These are phyloP conservation scores for Centrapalus pauciflorus DNA, from an alignment of 129 eudicot genomes.

Conservation along the genomic window DNA sequence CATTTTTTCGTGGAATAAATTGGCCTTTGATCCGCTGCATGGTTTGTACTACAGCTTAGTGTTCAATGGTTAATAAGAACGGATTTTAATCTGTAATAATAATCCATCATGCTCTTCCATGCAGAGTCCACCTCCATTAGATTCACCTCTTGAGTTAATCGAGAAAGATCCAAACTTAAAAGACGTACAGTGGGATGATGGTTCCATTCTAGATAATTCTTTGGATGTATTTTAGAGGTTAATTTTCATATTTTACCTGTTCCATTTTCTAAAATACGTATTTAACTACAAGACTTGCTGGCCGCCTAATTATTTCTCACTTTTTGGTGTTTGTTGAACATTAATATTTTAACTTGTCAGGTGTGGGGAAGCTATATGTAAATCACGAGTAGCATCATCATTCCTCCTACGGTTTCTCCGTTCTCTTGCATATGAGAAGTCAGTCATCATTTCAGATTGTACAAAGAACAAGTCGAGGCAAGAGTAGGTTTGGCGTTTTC, in stretches of 20 bases:
- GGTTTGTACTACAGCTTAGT: constrained; percentile 41
- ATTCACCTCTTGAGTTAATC: constrained; percentile 73
- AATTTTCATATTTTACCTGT: constrained; percentile 10
- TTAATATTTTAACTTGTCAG: neutral
- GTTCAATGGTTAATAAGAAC: neutral
- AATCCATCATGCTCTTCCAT: neutral
- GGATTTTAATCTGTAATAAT: neutral
- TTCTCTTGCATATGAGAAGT: constrained; percentile 12
- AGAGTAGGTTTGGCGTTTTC: neutral
- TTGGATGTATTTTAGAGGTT: constrained; percentile 75
- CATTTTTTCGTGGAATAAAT: constrained; percentile 81
- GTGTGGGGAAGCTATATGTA: constrained; percentile 14
- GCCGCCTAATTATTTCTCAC: neutral
- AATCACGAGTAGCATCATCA: constrained; percentile 12
- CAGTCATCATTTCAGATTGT: constrained; percentile 14
- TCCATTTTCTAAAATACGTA: no score
- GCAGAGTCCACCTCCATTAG: constrained; percentile 87
- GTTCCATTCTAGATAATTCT: constrained; percentile 55
- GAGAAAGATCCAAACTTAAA: constrained; percentile 52
- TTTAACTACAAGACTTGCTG: no score
- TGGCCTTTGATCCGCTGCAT: constrained; percentile 98
- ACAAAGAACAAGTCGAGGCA: constrained; percentile 20
- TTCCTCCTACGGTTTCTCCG: neutral
- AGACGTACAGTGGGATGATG: constrained; percentile 79
- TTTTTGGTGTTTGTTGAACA: neutral